Conservation (phyloP, 2,329 filamentous ascomycete genomes). For the Incumbomyces delicatus region DNA sequence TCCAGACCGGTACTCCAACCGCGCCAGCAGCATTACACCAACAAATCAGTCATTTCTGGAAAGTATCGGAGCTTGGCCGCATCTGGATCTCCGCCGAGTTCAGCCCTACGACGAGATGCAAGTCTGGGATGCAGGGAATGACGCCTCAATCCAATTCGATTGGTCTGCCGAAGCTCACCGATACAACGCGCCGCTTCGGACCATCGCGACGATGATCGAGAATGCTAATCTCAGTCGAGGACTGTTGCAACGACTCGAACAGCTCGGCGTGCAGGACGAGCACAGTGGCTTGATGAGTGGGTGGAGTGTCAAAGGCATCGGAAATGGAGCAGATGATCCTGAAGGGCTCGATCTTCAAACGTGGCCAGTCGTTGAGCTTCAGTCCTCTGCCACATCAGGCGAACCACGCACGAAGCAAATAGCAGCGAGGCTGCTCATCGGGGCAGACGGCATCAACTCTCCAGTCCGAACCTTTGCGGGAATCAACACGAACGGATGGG, state of each 20-base stretch:
- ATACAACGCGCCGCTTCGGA: conserved; percentile 35
- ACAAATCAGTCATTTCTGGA: conserved; percentile 74
- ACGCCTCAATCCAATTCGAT: conserved; percentile 80
- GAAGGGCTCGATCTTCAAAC: conserved; percentile 66
- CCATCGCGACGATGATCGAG: conserved; percentile 93
- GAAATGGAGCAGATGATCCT: conserved; percentile 57
- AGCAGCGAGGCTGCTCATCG: conserved; percentile 74
- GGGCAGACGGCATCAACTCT: conserved; percentile 90
- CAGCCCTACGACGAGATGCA: conserved; percentile 94
- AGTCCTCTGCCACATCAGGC: conserved; percentile 31
- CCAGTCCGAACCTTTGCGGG: conserved; percentile 83
- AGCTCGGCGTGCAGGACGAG: conserved; percentile 43
- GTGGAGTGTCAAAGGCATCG: conserved; percentile 69
- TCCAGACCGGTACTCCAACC: conserved; percentile 69
- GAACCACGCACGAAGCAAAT: conserved; percentile 40
- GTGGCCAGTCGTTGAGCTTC: conserved; percentile 77
- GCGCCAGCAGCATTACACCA: conserved; percentile 89
- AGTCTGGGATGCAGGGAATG: conserved; percentile 92
- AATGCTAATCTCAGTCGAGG: conserved; percentile 80
- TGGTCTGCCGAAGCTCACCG: conserved; percentile 43
- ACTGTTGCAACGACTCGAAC: conserved; percentile 60
- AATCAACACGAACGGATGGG: conserved; percentile 81
- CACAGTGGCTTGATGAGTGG: conserved; percentile 56
- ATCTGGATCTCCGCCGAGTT: conserved; percentile 62
- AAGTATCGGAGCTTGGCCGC: conserved; percentile 73